Conservation (phyloP, 345 rosid genomes). For the Boechera divaricarpa region DNA sequence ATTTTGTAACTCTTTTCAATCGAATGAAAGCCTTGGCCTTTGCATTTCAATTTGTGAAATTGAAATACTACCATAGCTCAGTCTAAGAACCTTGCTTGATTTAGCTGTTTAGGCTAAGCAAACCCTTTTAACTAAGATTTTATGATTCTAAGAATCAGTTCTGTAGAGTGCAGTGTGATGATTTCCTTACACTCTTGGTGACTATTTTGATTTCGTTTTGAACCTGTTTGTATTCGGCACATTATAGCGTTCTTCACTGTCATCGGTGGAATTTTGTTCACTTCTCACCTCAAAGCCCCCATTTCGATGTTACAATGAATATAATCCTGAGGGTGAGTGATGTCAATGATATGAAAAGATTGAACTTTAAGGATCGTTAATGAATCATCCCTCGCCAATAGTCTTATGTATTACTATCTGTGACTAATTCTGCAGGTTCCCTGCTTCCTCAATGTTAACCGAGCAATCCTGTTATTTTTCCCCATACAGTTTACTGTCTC, state of each 20-base stretch:
- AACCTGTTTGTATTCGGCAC: not conserved
- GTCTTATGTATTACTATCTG: too few relatives aligned
- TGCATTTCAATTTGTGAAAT: not conserved
- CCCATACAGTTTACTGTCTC: not conserved
- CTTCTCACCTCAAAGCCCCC: not conserved
- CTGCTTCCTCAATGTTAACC: too few relatives aligned
- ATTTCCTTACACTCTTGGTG: too few relatives aligned
- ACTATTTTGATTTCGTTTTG: not conserved
- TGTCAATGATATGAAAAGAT: not conserved
- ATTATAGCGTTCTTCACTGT: not conserved
- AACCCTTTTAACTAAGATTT: not conserved
- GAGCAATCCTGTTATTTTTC: not conserved
- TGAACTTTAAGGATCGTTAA: too few relatives aligned
- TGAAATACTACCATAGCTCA: not conserved
- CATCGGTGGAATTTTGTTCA: not conserved
- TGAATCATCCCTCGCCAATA: too few relatives aligned
- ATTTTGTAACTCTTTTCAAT: not conserved
- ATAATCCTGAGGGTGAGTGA: not conserved
- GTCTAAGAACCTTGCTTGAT: conserved; percentile 59
- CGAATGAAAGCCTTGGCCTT: conserved; percentile 31
- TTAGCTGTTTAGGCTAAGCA: not conserved
- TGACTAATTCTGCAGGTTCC: too few relatives aligned
- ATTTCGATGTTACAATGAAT: too few relatives aligned
- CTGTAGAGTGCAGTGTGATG: not conserved
- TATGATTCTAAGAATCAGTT: not conserved